Conservation (phyloP, 208 protist species). For the Herpetomonas tarakana region DNA sequence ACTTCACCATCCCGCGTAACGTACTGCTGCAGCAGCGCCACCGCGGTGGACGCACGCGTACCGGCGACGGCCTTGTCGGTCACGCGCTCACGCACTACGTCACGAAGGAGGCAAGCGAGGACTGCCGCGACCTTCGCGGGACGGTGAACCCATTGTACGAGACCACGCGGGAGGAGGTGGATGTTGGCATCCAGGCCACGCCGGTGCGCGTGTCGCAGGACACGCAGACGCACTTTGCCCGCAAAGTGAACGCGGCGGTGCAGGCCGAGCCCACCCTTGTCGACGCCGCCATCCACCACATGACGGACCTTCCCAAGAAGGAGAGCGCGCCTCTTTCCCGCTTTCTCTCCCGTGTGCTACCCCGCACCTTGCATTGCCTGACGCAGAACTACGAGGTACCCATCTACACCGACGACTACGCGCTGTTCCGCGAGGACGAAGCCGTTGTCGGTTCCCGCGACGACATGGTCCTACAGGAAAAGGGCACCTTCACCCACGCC, state of each 20-base stretch:
- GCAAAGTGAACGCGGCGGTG: constrained; percentile 69
- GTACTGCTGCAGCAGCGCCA: constrained; percentile 57
- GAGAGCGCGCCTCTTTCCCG: constrained; percentile 53
- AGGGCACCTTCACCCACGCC: constrained; percentile 83
- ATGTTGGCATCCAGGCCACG: constrained; percentile 80
- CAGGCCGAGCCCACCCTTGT: constrained; percentile 81
- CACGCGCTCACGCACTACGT: constrained; percentile 28
- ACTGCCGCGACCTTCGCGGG: constrained; percentile 78
- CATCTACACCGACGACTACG: constrained; percentile 88
- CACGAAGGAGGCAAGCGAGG: constrained; percentile 85
- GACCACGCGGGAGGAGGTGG: constrained; percentile 61
- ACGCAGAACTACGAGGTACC: constrained; percentile 81
- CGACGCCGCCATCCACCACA: constrained; percentile 74
- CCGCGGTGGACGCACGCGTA: constrained; percentile 12
- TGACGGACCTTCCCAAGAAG: constrained; percentile 35
- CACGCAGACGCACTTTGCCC: constrained; percentile 77
- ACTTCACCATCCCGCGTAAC: constrained; percentile 66
- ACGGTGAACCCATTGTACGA: constrained; percentile 63
- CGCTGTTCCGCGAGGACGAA: constrained; percentile 85
- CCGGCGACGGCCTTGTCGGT: not conserved
- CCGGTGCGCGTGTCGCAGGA: constrained; percentile 10
- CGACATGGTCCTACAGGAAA: constrained; percentile 78
- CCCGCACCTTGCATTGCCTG: constrained; percentile 78
- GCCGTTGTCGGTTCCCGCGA: constrained; percentile 77
- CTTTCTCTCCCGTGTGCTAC: constrained; percentile 79